phyloP scores from a whole-genome alignment of 352 stramenopile genomes.

The Phytophthora hibernalis region DNA sequence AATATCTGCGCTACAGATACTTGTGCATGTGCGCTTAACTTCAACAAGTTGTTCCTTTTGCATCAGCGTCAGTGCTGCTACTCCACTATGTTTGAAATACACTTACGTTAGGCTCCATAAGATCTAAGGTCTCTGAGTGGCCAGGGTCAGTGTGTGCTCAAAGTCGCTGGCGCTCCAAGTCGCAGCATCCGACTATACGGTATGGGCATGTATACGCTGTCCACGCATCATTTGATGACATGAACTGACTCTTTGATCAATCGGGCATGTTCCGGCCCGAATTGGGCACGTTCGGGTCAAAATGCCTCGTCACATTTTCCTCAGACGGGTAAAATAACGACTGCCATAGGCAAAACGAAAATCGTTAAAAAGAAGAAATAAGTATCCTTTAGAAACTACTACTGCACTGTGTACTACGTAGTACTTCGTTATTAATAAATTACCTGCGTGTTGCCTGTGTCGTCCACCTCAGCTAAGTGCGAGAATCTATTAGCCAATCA shows the following conservation, averaged over 20 bases:
- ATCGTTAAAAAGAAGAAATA: too few relatives aligned
- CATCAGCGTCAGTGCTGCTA: background rate
- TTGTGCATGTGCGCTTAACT: conserved; percentile 1
- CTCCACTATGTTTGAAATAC: background rate
- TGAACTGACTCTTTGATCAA: background rate
- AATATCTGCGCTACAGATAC: conserved; percentile 2
- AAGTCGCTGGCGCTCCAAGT: background rate
- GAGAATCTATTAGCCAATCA: too few relatives aligned
- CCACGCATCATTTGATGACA: background rate
- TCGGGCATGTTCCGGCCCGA: too few relatives aligned
- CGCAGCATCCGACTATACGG: background rate
- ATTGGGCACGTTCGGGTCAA: background rate
- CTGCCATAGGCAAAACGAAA: too few relatives aligned
- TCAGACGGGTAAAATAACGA: background rate
- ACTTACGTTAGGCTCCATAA: background rate
- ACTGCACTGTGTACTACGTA: too few relatives aligned
- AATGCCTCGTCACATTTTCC: background rate
- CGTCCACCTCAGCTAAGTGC: too few relatives aligned
- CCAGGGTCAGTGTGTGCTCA: too few relatives aligned
- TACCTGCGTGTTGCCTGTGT: too few relatives aligned
- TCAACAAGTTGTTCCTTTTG: background rate
- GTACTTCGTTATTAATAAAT: too few relatives aligned
- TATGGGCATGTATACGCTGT: background rate
- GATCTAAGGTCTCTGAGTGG: too few relatives aligned
- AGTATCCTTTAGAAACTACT: too few relatives aligned